A percentile compares a stretch with the other conserved stretches of the same genome.
These are phyloP conservation scores for Serendipita sp. DNA, from an alignment of 768 basidiomycete species.

Conservation along the genomic window DNA sequence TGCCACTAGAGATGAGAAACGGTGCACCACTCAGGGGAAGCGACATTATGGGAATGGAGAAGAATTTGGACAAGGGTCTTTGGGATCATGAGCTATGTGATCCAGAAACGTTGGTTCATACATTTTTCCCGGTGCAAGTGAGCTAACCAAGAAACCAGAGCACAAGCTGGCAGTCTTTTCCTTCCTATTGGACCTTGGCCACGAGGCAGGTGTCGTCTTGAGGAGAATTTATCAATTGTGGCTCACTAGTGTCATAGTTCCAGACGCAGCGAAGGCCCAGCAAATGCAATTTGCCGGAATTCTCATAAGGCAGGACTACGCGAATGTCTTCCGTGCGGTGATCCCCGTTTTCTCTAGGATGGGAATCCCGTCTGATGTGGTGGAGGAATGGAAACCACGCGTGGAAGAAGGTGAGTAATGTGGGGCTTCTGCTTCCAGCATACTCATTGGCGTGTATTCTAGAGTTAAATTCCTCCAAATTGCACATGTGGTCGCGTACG, in stretches of 20 bases:
- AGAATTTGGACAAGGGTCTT: not conserved
- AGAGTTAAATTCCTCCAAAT: not conserved
- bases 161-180: conserved; percentile 1
- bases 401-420: not conserved
- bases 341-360: not conserved
- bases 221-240: not conserved
- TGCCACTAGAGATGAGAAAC: not conserved
- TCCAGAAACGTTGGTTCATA: not conserved
- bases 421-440: not conserved
- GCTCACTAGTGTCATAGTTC: not conserved
- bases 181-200: not conserved
- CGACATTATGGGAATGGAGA: conserved; percentile 6
- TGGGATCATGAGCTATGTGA: not conserved
- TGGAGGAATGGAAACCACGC: not conserved
- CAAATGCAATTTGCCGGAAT: not conserved
- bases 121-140: not conserved
- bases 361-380: not conserved
- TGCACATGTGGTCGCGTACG: not conserved
- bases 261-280: not conserved
- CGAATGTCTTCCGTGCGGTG: not conserved
- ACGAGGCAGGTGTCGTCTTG: not conserved
- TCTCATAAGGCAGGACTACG: not conserved
- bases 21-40: not conserved
- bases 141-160: not conserved
- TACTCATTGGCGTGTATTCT: not conserved